Evolutionary conservation across 495 filamentous ascomycete genomes (phyloP), one percentile per base, ranked within the genome.

Genomic region (Chaetomium tenue): DNA sequence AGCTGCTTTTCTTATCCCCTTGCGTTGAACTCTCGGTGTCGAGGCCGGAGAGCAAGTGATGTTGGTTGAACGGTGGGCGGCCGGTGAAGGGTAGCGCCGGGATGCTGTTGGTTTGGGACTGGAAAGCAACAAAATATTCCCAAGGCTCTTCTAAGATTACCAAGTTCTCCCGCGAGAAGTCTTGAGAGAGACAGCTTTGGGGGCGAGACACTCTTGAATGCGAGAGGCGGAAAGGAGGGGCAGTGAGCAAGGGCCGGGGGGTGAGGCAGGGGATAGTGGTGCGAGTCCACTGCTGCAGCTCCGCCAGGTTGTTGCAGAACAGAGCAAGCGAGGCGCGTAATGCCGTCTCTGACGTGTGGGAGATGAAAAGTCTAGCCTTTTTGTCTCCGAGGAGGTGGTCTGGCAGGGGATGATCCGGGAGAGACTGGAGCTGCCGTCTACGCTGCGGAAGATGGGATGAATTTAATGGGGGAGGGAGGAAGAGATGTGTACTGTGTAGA

Each of bases 401-500:
- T 16, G 52, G 33, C 51, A 61, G 57, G 60, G 59, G 40, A 37
- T 60, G 48, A 53, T 68, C 62, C 58, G 63, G 66, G 57, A 55
- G 53, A 68, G 64, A 50, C 47, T 23, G 56, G 54, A 5, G 18
- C 26, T 66, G 70, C 66, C 70, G 18, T 64, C 71, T 63, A 66
- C 71, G 70, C 66, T 42, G 67, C 53, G 44, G 25, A 66, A 63
- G 65, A 69, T 60, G 63, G 68, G 67, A 65, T 51, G 47, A 68
- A 63, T 68, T 52, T 57, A 60, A 55, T 56, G 46, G 58, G 63
- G 56, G 63, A 64, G 42, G 48, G 42, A 57, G 57, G 50, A 55
- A 58, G 51, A 6, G 33, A 6, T 37, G 33, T 37, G 58, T 55
- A 57, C 5, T 37, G 33, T 37, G 58, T 55, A 57, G 65, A 66